Percentiles rank a stretch among this genome's conserved stretches.
Conservation (phyloP, 768 basidiomycete genomes). For the Xerocomellus chrysenteron region DNA sequence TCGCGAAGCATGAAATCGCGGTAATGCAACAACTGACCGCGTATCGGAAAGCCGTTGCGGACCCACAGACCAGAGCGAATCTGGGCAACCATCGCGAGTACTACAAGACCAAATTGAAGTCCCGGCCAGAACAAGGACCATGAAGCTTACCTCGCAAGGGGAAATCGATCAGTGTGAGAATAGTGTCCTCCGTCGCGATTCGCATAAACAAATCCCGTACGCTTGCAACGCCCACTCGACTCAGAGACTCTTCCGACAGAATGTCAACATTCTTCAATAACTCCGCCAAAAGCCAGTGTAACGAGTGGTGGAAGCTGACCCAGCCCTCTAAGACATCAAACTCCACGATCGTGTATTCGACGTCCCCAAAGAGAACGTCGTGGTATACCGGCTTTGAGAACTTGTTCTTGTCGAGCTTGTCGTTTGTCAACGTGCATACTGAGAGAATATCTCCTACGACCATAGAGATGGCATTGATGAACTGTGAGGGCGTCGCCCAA, state of each 20-base stretch:
- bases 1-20: constrained; percentile 95
- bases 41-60: constrained; percentile 93
- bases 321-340: constrained; percentile 80
- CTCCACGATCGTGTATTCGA: constrained; percentile 58
- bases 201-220: constrained; percentile 61
- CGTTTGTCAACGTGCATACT: constrained; percentile 66
- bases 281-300: constrained; percentile 90
- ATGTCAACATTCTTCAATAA: constrained; percentile 79
- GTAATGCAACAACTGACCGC: constrained; percentile 93
- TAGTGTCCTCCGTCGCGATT: constrained; percentile 61
- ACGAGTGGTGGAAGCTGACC: constrained; percentile 91
- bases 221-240: constrained; percentile 50
- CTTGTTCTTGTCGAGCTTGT: constrained; percentile 64
- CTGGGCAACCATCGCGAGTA: constrained; percentile 89
- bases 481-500: constrained; percentile 53
- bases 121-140: not conserved
- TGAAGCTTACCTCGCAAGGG: constrained; percentile 74
- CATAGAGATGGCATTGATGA: constrained; percentile 63
- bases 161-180: constrained; percentile 81
- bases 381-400: constrained; percentile 66
- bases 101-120: constrained; percentile 37
- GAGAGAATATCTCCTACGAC: constrained; percentile 72
- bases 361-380: constrained; percentile 61
- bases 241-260: constrained; percentile 54
- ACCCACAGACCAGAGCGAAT: constrained; percentile 96